These are phyloP conservation scores for Fraxinus albicans DNA, from an alignment of 305 asterid species.

Conservation along the genomic window DNA sequence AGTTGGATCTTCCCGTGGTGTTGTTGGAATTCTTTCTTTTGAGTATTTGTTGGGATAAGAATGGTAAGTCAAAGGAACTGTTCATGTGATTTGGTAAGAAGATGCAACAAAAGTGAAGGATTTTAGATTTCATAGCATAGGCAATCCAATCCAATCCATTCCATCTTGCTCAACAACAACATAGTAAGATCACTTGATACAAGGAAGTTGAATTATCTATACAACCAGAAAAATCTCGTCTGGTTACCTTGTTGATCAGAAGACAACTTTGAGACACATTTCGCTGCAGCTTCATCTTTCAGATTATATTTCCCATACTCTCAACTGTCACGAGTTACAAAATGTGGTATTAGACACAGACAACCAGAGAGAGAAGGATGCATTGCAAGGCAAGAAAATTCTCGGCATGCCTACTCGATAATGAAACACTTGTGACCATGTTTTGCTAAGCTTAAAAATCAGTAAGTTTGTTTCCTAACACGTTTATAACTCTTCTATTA, in stretches of 20 bases:
- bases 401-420: not conserved
- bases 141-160: not conserved
- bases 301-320: slow-evolving; percentile 15
- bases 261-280: slow-evolving; percentile 21
- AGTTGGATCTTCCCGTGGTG: not conserved
- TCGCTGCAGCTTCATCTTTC: slow-evolving; percentile 17
- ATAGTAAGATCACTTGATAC: slow-evolving; percentile 23
- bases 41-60: not conserved
- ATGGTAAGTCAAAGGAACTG: not conserved
- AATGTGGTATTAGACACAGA: slow-evolving; percentile 3
- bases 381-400: not conserved
- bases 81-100: not conserved
- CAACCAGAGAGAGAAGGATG: slow-evolving; percentile 10
- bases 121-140: not conserved
- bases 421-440: not conserved
- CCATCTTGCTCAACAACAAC: slow-evolving; percentile 26
- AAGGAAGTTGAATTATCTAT: slow-evolving; percentile 16
- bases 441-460: not conserved
- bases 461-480: not conserved
- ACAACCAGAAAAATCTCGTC: slow-evolving; percentile 21
- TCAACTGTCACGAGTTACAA: slow-evolving; percentile 6
- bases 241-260: slow-evolving; percentile 33
- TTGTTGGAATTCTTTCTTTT: not conserved
- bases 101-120: not conserved
- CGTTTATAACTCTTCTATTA: not conserved